phyloP scores from a whole-genome alignment of 2,329 filamentous ascomycete species.

The Aspergillus ibericus region DNA sequence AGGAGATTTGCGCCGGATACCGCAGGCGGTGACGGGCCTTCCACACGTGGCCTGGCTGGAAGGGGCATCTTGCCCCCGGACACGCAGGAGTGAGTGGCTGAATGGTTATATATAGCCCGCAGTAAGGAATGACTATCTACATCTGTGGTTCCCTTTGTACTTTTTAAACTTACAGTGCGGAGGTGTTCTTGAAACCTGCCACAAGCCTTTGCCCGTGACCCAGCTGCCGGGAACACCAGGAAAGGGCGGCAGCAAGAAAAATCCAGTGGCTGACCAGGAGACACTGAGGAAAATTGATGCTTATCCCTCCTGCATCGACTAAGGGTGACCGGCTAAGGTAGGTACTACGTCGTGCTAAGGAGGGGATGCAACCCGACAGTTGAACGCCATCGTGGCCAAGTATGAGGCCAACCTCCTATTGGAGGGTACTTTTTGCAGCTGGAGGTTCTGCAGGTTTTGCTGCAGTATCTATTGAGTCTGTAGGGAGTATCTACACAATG shows the following conservation, averaged over 20 bases:
- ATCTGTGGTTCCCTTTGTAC: not conserved
- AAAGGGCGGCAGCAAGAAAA: not conserved
- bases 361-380: constrained; percentile 6
- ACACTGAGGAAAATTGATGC: not conserved
- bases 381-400: not conserved
- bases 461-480: too few relatives aligned
- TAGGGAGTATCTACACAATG: not conserved
- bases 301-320: constrained; percentile 4
- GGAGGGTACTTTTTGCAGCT: not conserved
- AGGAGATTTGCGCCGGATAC: constrained; percentile 62
- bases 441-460: not conserved
- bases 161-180: not conserved
- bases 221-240: not conserved
- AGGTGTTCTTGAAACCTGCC: not conserved
- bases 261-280: not conserved
- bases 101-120: not conserved
- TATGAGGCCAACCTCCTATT: not conserved
- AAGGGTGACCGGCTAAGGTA: not conserved
- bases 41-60: constrained; percentile 1
- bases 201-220: not conserved
- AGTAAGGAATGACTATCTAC: not conserved
- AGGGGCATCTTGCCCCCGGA: constrained; percentile 37
- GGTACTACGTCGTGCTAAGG: not conserved
- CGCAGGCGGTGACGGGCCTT: constrained; percentile 27
- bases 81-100: constrained; percentile 24